phyloP scores from a whole-genome alignment of 495 filamentous ascomycete species.

The Pyrenula aspistea region DNA sequence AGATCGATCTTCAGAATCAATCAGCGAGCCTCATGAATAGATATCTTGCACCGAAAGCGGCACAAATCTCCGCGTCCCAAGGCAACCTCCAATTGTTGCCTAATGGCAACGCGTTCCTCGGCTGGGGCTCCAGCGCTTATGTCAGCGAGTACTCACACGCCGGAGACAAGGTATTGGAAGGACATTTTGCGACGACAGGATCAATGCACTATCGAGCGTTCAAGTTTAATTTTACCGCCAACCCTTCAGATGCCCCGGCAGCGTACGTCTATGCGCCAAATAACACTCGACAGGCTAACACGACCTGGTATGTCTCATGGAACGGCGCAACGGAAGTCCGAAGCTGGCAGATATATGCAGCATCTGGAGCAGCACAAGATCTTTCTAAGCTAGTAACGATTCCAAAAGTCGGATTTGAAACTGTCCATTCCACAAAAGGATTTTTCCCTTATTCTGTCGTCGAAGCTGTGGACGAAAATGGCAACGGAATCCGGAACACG shows the following conservation, averaged over 20 bases:
- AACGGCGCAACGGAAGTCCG: conserved; percentile 34
- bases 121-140: conserved; percentile 47
- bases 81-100: conserved; percentile 48
- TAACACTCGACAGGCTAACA: conserved; percentile 15
- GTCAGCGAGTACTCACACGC: conserved; percentile 44
- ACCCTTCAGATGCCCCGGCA: conserved; percentile 29
- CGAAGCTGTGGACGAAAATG: not conserved
- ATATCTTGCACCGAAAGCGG: conserved; percentile 25
- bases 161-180: conserved; percentile 41
- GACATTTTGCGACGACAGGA: conserved; percentile 18
- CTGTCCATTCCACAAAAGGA: not conserved
- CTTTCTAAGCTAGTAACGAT: not conserved
- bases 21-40: conserved; percentile 34
- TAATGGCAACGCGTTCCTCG: conserved; percentile 42
- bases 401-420: not conserved
- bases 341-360: conserved; percentile 28
- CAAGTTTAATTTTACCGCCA: conserved; percentile 32
- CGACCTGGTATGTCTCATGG: conserved; percentile 34
- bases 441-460: not conserved
- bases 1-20: conserved; percentile 38
- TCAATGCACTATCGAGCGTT: conserved; percentile 35
- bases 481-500: not conserved
- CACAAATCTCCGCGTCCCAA: conserved; percentile 44
- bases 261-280: conserved; percentile 29
- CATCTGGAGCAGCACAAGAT: conserved; percentile 7